phyloP scores from a whole-genome alignment of 257 asterid species.

The Gentiana macrophylla region DNA sequence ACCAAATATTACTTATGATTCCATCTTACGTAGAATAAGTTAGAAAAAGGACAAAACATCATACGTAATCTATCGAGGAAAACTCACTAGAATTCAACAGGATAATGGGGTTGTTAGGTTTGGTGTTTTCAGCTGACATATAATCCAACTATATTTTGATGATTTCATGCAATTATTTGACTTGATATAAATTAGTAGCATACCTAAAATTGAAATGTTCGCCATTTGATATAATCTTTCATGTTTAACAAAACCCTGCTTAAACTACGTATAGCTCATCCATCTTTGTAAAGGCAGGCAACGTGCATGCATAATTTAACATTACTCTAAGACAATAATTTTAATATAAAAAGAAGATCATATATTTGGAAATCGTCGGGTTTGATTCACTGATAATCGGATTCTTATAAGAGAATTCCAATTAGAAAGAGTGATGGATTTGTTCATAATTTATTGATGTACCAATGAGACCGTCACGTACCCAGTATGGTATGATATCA shows the following conservation, averaged over 20 bases:
- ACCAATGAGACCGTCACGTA: no score
- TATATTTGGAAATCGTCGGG: no score
- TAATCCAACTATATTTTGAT: conserved; percentile 12
- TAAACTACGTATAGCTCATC: conserved; percentile 25
- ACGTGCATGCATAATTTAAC: conserved; percentile 1
- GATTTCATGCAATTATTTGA: conserved; percentile 20
- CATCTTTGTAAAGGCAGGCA: conserved; percentile 7
- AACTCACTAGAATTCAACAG: not conserved
- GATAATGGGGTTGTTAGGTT: conserved; percentile 26
- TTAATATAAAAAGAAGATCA: no score
- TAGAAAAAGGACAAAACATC: not conserved
- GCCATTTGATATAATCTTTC: not conserved
- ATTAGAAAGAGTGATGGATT: no score
- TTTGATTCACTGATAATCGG: no score
- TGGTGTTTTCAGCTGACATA: conserved; percentile 35
- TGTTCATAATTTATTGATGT: no score
- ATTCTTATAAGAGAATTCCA: no score
- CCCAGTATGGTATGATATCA: no score
- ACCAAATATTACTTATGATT: not conserved
- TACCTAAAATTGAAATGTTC: not conserved
- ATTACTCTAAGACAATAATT: no score
- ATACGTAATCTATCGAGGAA: not conserved
- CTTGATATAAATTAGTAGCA: conserved; percentile 3
- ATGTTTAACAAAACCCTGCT: not conserved
- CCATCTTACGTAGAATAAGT: conserved; percentile 1